Base-by-base conservation (phyloP, 2,329 filamentous ascomycete genomes). In the Xylariales sp. region DNA sequence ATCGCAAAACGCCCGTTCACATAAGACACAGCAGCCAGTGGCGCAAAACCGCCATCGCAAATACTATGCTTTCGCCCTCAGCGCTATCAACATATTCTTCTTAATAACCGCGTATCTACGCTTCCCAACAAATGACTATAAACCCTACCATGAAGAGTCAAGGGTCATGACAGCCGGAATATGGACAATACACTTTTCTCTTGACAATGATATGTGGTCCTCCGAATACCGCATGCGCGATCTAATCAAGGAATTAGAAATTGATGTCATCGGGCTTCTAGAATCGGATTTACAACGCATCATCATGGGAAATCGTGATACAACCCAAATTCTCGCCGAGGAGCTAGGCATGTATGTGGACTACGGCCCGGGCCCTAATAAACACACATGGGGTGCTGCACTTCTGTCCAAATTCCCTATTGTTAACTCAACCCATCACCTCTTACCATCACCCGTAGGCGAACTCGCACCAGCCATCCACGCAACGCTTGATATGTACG, bases 171-270 rank as follows among this genome's bases (percentile, higher is more conserved):
- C 97, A 0, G 93, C 94, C 0, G 96, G 96, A 73, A 98, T 99
- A 79, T 99, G 96, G 96, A 99, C 96, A 0, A 94, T 98, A 64
- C 96, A 99, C 82, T 99, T 99, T 80, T 94, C 93, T 14, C 89
- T 99, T 23, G 96, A 99, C 82, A 98, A 99, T 75, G 92, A 97
- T 79, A 97, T 98, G 94, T 98, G 94, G 93, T 95, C 93, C 9
- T 97, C 95, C 0, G 96, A 99, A 80, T 89, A 92, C 74, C 94
- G 96, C 70, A 97, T 97, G 89, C 91, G 93, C 66, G 91, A 97
- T 82, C 85, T 97, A 14, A 91, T 97, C 80, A 90, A 93, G 76
- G 96, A 98, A 76, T 84, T 97, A n/a, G 96, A 99, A 80, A 83
- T 99, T n/a, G 96, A 99, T 77, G 93, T 99, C 5, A 87, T 99